Conservation (phyloP, 441 rosid species). For the Corymbia calophylla region DNA sequence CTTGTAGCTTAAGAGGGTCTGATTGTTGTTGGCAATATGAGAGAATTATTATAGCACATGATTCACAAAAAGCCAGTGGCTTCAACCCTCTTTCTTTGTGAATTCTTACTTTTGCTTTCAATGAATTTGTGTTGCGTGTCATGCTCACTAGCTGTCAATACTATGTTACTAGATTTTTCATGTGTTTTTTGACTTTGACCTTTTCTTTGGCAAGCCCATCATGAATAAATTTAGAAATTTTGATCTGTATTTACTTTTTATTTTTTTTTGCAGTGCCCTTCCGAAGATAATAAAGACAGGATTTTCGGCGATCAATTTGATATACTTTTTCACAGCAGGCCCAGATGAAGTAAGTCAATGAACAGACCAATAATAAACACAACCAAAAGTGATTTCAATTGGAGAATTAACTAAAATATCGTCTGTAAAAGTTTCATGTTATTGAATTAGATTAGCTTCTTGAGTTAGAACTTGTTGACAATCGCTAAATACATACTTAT, state of each 20-base stretch:
- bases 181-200: neutral
- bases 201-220: neutral
- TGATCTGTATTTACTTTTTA: neutral
- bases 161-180: neutral
- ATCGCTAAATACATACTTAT: neutral
- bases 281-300: conserved; percentile 97
- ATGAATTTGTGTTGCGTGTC: neutral
- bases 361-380: neutral
- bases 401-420: neutral
- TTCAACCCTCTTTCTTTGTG: neutral
- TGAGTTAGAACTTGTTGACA: neutral
- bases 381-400: neutral
- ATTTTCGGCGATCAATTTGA: conserved; percentile 91
- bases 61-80: neutral
- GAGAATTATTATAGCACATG: neutral
- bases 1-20: neutral
- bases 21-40: neutral
- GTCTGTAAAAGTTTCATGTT: neutral
- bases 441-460: neutral
- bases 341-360: conserved; percentile 75
- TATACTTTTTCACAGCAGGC: conserved; percentile 97
- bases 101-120: neutral
- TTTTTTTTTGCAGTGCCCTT: conserved; percentile 62
- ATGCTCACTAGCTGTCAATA: neutral
- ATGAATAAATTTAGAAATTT: neutral